Conservation (phyloP, 495 filamentous ascomycete genomes). For the Penicillium arizonense region DNA sequence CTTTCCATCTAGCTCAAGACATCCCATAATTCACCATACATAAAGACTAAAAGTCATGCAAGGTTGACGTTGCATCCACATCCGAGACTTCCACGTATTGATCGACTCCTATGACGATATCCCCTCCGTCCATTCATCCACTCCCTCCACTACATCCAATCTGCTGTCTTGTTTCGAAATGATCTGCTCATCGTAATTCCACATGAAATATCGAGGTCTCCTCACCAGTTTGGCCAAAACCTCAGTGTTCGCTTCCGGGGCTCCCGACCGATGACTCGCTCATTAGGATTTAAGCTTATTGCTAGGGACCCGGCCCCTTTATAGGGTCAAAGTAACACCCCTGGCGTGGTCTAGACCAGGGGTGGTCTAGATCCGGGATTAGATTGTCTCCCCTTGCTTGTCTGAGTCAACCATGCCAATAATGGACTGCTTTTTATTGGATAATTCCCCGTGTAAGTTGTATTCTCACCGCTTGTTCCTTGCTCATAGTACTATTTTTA, state of each 20-base stretch:
- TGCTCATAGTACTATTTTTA: no score
- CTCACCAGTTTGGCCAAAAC: not conserved
- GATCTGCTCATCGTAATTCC: not conserved
- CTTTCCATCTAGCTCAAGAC: not conserved
- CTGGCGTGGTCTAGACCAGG: slow-evolving; percentile 2
- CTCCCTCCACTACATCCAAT: not conserved
- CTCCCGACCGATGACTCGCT: slow-evolving; percentile 1
- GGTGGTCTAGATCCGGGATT: not conserved
- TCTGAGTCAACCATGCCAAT: not conserved
- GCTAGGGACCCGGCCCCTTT: not conserved
- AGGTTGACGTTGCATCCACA: slow-evolving; percentile 8
- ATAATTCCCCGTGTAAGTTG: no score
- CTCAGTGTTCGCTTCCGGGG: not conserved
- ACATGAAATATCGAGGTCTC: not conserved
- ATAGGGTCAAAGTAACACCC: not conserved
- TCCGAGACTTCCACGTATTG: slow-evolving; percentile 8
- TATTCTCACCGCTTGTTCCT: no score
- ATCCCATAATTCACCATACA: slow-evolving; percentile 1
- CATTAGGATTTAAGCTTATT: slow-evolving; percentile 12
- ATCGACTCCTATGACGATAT: slow-evolving; percentile 8
- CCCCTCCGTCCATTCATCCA: not conserved
- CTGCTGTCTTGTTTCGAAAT: no score
- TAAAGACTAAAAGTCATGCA: slow-evolving; percentile 2
- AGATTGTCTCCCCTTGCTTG: not conserved
- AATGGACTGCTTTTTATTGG: no score